phyloP scores from a whole-genome alignment of 2,329 filamentous ascomycete genomes.

The Emericellopsis cladophorae region DNA sequence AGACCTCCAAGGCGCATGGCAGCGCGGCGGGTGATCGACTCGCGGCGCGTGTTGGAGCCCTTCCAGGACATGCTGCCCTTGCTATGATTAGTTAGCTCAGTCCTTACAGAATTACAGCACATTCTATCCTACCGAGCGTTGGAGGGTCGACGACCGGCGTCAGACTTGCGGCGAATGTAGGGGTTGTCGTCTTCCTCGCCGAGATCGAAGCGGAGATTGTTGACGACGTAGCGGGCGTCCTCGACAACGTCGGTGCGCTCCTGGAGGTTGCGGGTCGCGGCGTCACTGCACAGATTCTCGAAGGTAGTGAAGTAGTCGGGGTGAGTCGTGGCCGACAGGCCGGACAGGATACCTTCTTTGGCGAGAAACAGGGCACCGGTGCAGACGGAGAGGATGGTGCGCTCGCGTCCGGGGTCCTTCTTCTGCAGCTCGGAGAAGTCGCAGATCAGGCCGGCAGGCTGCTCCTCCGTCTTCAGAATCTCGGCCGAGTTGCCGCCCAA shows the following conservation, averaged over 20 bases:
- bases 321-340: conserved; percentile 71
- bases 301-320: conserved; percentile 69
- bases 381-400: conserved; percentile 69
- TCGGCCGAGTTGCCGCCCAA: conserved; percentile 56
- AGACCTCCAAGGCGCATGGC: conserved; percentile 59
- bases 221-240: conserved; percentile 73
- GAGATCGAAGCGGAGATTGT: conserved; percentile 80
- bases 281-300: conserved; percentile 69
- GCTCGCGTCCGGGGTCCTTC: conserved; percentile 66
- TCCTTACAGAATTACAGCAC: neutral
- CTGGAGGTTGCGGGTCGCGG: conserved; percentile 53
- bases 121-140: conserved; percentile 37
- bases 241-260: conserved; percentile 77
- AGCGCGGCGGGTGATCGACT: conserved; percentile 68
- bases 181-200: conserved; percentile 73
- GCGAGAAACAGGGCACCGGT: conserved; percentile 70
- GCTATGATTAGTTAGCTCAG: conserved; percentile 23
- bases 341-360: conserved; percentile 63
- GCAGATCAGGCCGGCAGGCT: conserved; percentile 61
- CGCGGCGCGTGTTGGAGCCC: conserved; percentile 59
- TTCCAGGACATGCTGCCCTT: conserved; percentile 80
- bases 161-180: conserved; percentile 66
- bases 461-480: conserved; percentile 52
- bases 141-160: conserved; percentile 47
- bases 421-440: conserved; percentile 71